Base-by-base conservation (phyloP, 306 rosid species). In the Trifolium pratense region DNA sequence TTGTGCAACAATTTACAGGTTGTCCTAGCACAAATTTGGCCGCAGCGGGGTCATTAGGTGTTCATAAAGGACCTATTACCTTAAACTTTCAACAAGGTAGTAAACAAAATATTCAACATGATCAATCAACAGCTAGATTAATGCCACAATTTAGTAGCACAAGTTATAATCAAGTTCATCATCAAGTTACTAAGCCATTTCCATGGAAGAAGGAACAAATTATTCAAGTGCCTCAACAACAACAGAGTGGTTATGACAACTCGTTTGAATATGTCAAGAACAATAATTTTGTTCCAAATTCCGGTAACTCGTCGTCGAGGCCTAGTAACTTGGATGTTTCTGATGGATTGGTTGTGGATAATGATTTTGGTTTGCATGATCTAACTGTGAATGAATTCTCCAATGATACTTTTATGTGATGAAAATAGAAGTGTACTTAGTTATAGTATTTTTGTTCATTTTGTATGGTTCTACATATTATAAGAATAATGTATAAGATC, bases 1-100 rank as follows among this genome's bases (percentile, higher is more conserved):
- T 92, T 16, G 97, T 92, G 17, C 97, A 92, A 16, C 96, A 92
- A 49, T 89, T 92, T 77, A 92, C 97, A 0, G 97, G 97, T 7
- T 88, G 95, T 67, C 87, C 91, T 26, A 68, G 48, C 62, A 74
- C 83, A n/a, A 40, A 79, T 16, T 39, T 42, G 10, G 14, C 70
- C 9, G 80, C 77, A 20, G 59, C 90, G 8, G 4, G 89, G 16
- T 76, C 86, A 9, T 6, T 66, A 40, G 87, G 86, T 2, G 80
- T 53, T 79, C 89, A 80, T 52, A 89, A 71, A 69, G 97, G 97
- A 2, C 94, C 97, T 37, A 81, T 89, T 72, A 89, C 87, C 86
- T 77, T 91, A 62, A 86, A 83, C 62, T 91, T 91, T 66, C 86
- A 86, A 68, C 70, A 77, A 75, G 89, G 84, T 32, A 77, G 26